Base-by-base conservation (phyloP, 139 green algal species). In the Edaphochlamys debaryana region DNA sequence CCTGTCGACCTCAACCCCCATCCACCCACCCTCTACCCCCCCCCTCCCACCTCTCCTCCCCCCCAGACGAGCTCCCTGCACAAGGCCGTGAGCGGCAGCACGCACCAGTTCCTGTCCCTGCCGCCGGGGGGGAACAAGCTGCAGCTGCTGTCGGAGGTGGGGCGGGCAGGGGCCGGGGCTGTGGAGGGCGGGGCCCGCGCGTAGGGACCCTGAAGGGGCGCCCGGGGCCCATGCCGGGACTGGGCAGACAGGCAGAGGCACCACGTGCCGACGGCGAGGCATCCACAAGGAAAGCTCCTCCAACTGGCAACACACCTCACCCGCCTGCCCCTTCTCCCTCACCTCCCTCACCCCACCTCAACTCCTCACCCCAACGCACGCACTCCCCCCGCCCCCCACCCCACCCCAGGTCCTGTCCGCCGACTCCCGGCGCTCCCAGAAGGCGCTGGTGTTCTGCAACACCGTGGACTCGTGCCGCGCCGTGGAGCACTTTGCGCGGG, bases 371-470 rank as follows among this genome's bases (percentile, higher is more conserved):
- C n/a, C n/a, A n/a, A n/a, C n/a, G n/a, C n/a, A n/a, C n/a, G n/a
- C n/a, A n/a, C n/a, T n/a, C n/a, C n/a, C n/a, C n/a, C n/a, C n/a
- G n/a, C n/a, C n/a, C n/a, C n/a, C n/a, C n/a, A n/a, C n/a, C n/a
- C n/a, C n/a, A n/a, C n/a, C 52, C 41, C 87, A 95, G 91, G 71
- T 93, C 37, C 77, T 96, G 32, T 72, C 83, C 34, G 72, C 88
- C 0, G 89, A 94, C 74, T 32, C 69, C 17, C 30, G 42, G 5
- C 81, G 74, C 27, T 3, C 56, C 20, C 72, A 79, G 42, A 88
- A 87, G 68, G 68, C 88, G 70, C 85, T 99, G 88, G 90, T 99
- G 36, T 99, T 99, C 88, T 98, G 94, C 93, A 99, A 98, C 94
- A 99, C 95, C 7, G 52, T 98, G 50, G 91, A 95, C 91, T 94